Evolutionary conservation across 306 rosid genomes (phyloP), one percentile per base, ranked within the genome.

Genomic region (Prunus mume): DNA sequence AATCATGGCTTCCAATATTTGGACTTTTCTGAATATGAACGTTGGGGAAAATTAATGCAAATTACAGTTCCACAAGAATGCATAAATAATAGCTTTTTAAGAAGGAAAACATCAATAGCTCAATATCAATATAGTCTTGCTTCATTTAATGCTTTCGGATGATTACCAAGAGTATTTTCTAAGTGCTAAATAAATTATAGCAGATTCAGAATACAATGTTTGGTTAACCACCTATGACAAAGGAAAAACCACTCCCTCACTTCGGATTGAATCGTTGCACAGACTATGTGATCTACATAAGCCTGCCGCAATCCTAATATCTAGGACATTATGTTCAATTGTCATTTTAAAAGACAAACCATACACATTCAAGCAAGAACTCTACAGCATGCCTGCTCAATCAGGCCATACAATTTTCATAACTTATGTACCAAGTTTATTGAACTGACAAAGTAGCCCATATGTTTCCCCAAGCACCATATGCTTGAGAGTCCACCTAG

Each of bases 211-310:
- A 54, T 15, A 49, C 19, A 19, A 17, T 20, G 20, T 30, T 15
- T 71, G 45, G 49, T 69, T 78, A 69, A 32, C 56, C 46, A 13
- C 17, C 76, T 56, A 61, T 17, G 60, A 32, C 58, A 14, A 69
- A 30, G 8, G 20, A 25, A 60, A 25, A 25, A 60, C 34, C 65
- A 60, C 34, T 10, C 32, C 65, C 34, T 60, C 65, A 60, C 25
- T 13, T 25, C 12, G 18, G 30, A 60, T 60, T 60, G 65, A 24
- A 3, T 24, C 10, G 18, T 8, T 25, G 34, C 65, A 24, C 3
- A 58, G 65, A 58, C 65, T 11, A n/a, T 25, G n/a, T 9, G 9
- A 69, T 68, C 30, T 14, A 24, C 49, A 24, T 13, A 68, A 27
- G 1, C 9, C 65, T 60, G 65, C 6, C 8, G 15, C 32, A 60